Base-by-base conservation (phyloP, 2,329 filamentous ascomycete species). In the Verticillium isaacii region DNA sequence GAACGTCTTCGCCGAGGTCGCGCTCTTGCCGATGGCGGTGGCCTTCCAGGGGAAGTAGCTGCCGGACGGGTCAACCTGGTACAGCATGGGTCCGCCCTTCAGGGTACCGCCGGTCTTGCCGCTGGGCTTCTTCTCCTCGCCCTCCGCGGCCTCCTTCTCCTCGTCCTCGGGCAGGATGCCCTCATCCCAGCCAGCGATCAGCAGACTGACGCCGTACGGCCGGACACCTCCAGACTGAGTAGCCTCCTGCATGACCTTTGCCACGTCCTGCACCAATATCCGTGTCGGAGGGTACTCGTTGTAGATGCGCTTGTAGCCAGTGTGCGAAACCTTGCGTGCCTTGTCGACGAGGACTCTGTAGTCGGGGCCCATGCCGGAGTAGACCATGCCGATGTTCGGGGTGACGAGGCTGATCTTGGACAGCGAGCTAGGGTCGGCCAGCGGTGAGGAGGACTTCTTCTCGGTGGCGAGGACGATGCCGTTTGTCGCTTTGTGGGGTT, bases 21-120 rank as follows among this genome's bases (percentile, higher is more conserved):
- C 95, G 74, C 93, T 96, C 87, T 99, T 99, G 73, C 95, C 95
- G 73, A 99, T 99, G 59, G 95, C 95, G 57, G 95, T 99, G 52
- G 95, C 95, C 84, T 99, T 99, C 95, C 95, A 99, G 4, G 95
- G 95, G 77, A 97, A 99, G 77, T 99, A 99, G 76, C 92, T 96
- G 69, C 95, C 95, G 67, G 92, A 97, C n/a, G 95, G 95, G 75
- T 99, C 95, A 69, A 99, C 95, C 81, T 99, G 94, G 81, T 99
- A 99, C 74, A 99, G 80, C 85, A 96, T 97, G 57, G 95, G 95
- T 6, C 95, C 94, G 59, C 95, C 94, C 82, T 97, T 98, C 70
- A 95, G 83, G 69, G 96, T 95, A 57, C 95, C 95, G 32, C 94
- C 95, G 29, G 95, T 98, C 86, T 98, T 97, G 69, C 90, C 89